Base-by-base conservation (phyloP, 2,329 filamentous ascomycete genomes). In the Aurifilum marmelostoma region DNA sequence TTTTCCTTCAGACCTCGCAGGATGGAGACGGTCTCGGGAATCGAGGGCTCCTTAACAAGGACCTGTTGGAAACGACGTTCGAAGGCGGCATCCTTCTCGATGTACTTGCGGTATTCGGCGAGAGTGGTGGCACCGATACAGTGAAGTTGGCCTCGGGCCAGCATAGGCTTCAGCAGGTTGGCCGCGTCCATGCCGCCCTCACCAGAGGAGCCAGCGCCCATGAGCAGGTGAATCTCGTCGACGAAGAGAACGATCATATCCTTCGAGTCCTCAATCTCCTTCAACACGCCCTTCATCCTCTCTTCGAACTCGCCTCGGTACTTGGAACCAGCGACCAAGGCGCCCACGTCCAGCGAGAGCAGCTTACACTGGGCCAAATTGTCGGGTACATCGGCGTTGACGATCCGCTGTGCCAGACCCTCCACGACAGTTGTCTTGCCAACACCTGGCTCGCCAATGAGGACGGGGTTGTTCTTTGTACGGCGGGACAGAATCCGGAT, bases 1-100 rank as follows among this genome's bases (percentile, higher is more conserved):
- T 94, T 93, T 79, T 98, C 95, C 84, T 98, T 99, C 72, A 99
- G 84, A 77, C 96, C 96, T 85, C 96, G 93, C n/a, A 99, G 90
- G 76, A 99, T 99, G 29, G 96, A 99, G 72, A 99, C 89, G 18
- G 96, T 98, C 82, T 99, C 96, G 1, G 88, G 80, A 63, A 98
- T 90, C 7, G 89, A 86, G 2, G 96, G 96, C 78, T 99, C 96
- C 83, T 97, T 97, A 79, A 98, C 95, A 59, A 99, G 81, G 52
- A 99, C 96, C 80, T 99, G 96, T 80, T 99, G 96, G 87, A 99
- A 99, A 80, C 96, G 92, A 80, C 96, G 93, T 81, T 99, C 96
- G 78, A 99, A 99, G 61, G 96, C 96, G 60, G 93, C 92, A 76
- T 99, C 96, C 82, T 99, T 99, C 80, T 99, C 96, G 72, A 99